Base-by-base conservation (phyloP, 2,329 filamentous ascomycete species). In the Dothiorella sarmentorum region DNA sequence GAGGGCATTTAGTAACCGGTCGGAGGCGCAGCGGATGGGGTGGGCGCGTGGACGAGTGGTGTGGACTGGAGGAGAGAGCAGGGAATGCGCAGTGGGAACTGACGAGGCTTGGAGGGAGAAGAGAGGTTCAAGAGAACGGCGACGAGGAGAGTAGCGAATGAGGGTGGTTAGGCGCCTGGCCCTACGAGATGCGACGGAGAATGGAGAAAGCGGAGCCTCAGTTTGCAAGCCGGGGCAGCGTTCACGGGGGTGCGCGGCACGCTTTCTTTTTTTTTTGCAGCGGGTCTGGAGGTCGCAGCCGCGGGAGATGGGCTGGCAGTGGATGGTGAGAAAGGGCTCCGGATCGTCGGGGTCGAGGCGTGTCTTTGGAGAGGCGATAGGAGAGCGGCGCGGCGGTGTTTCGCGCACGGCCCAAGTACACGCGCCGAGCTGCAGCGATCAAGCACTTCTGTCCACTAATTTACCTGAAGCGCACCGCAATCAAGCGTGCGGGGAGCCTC, bases 1-100 rank as follows among this genome's bases (percentile, higher is more conserved):
- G 82, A 80, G 79, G 85, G 87, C 87, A 90, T 91, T 82, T 77
- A 69, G 65, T 17, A 22, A 22, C 43, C 22, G 20, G 43, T 15
- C 5, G 11, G 37, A 10, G 31, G 31, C 40, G 29, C 20, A 15
- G 29, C n/a, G 33, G 22, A 17, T 10, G 29, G 29, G 26, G 37
- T 29, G 43, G 45, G n/a, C 33, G 24, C 18, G 49, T 24, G 22
- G 49, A 44, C 57, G 57, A 7, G 31, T 18, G 42, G 18, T n/a
- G 15, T 18, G 53, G 42, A 20, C 42, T 31, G 42, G 20, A 38
- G 40, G 42, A 40, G 42, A 40, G 24, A 29, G 17, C 49, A 53
- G 52, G 40, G 52, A 56, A 43, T 33, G 37, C 35, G 26, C 26
- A 7, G 43, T 45, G 26, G 44, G 17, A 18, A 35, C 11, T 13